phyloP scores from a whole-genome alignment of 192 early-diverging fungal genomes.

The Dissophora globulifera region DNA sequence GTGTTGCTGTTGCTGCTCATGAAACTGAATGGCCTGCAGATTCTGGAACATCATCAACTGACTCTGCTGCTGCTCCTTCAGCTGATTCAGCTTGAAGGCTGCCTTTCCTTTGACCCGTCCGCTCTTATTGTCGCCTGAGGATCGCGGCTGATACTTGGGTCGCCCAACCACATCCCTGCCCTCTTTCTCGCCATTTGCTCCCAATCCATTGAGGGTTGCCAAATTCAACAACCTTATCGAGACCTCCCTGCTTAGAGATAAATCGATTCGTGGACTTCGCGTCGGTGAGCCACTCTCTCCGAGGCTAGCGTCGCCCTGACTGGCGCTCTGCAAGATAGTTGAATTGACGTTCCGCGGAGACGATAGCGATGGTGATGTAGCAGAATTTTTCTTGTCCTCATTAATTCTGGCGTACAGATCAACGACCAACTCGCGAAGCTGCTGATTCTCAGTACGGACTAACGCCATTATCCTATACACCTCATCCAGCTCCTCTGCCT shows the following conservation, averaged over 20 bases:
- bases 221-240: constrained; percentile 30
- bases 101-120: constrained; percentile 1
- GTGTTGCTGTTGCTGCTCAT: too few relatives aligned
- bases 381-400: constrained; percentile 3
- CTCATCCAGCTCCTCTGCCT: constrained; percentile 71
- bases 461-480: constrained; percentile 44
- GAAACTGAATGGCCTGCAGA: too few relatives aligned
- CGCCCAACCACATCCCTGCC: not conserved
- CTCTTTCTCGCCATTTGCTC: constrained; percentile 2
- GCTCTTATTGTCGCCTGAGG: not conserved
- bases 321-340: too few relatives aligned
- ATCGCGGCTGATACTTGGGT: constrained; percentile 5
- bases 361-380: too few relatives aligned
- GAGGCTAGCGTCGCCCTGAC: too few relatives aligned
- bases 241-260: constrained; percentile 20
- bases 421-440: constrained; percentile 22
- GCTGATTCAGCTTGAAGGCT: constrained; percentile 23
- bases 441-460: constrained; percentile 31
- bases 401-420: constrained; percentile 21
- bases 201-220: constrained; percentile 10
- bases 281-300: not conserved
- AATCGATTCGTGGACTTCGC: not conserved
- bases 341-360: too few relatives aligned
- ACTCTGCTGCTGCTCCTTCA: constrained; percentile 9
- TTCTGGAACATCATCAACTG: too few relatives aligned